These are phyloP conservation scores for Coemansia sp. DNA, from an alignment of 192 early-diverging fungal genomes.

Conservation along the genomic window DNA sequence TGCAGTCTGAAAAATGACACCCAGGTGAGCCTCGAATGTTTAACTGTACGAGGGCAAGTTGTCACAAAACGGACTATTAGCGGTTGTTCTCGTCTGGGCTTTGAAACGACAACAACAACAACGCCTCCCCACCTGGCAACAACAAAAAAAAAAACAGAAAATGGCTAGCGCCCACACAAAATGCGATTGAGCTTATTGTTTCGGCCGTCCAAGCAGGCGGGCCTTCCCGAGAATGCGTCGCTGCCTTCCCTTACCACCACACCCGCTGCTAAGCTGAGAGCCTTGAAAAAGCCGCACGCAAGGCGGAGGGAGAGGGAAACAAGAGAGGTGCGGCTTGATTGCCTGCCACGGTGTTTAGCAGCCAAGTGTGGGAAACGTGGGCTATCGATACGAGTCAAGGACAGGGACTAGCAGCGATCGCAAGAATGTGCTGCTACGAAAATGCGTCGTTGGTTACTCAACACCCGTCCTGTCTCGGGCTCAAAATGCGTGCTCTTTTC, in stretches of 20 bases:
- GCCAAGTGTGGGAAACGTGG: slow-evolving; percentile 5
- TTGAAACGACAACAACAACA: neutral
- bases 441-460: neutral
- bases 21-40: neutral
- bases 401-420: neutral
- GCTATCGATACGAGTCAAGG: neutral
- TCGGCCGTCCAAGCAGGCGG: slow-evolving; percentile 2
- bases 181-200: neutral
- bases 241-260: neutral
- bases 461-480: neutral
- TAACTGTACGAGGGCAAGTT: neutral
- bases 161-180: slow-evolving; percentile 1
- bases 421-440: neutral
- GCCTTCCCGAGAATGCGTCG: neutral
- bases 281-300: slow-evolving; percentile 1
- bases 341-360: neutral
- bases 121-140: neutral
- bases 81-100: neutral
- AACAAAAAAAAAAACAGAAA: slow-evolving; percentile 4
- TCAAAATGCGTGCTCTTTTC: neutral
- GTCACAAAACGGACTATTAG: neutral
- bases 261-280: neutral
- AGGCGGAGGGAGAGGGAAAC: neutral
- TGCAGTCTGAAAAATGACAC: neutral
- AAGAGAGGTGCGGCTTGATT: neutral